Conservation (phyloP, 768 basidiomycete species). For the Hypholoma sublateritium region DNA sequence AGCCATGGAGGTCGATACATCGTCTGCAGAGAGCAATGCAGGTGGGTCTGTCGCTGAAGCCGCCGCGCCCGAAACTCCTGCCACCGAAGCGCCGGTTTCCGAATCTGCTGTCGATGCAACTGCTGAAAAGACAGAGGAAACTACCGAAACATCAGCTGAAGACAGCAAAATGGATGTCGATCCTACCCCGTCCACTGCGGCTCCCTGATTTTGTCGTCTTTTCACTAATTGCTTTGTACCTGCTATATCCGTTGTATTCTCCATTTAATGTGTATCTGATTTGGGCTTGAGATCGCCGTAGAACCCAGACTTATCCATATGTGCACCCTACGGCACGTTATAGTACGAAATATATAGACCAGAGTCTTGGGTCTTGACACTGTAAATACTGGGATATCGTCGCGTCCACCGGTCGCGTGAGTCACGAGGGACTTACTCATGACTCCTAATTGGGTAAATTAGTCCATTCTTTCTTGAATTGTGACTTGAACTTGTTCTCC, state of each 20-base stretch:
- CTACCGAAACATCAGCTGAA: neutral
- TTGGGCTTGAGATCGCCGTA: neutral
- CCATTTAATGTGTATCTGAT: slow-evolving; percentile 7
- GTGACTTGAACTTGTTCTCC: too few relatives aligned
- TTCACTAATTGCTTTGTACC: slow-evolving; percentile 11
- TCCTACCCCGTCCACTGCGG: neutral
- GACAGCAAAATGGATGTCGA: slow-evolving; percentile 22
- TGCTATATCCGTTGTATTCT: slow-evolving; percentile 14
- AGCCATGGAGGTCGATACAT: slow-evolving; percentile 45
- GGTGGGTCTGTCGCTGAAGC: slow-evolving; percentile 7
- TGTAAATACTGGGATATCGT: neutral
- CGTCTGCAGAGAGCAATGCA: slow-evolving; percentile 31
- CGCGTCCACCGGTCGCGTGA: neutral
- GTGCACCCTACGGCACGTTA: neutral
- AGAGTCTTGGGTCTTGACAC: too few relatives aligned
- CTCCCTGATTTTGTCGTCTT: slow-evolving; percentile 8
- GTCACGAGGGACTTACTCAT: neutral
- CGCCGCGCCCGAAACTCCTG: neutral
- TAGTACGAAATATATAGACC: too few relatives aligned
- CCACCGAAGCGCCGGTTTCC: neutral
- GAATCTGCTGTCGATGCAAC: neutral
- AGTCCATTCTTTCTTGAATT: too few relatives aligned
- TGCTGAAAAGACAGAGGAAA: neutral
- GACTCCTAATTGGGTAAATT: too few relatives aligned
- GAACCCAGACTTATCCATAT: neutral